Base-by-base conservation (phyloP, 192 early-diverging fungal genomes). In the Coemansia sp. region DNA sequence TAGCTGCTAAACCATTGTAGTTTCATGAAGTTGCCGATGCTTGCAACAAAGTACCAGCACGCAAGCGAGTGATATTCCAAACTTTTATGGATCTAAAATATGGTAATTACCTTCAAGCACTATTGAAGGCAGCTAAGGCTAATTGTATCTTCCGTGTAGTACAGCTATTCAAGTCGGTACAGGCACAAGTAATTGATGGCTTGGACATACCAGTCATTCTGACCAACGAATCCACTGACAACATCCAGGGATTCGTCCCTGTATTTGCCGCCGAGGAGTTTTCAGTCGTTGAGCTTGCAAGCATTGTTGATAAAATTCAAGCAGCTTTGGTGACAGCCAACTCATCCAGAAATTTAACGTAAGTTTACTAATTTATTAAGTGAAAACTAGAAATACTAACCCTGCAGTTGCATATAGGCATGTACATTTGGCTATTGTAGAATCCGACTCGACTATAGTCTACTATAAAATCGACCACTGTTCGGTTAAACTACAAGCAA, bases 81-180 rank as follows among this genome's bases (percentile, higher is more conserved):
- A 40, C 57, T 15, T 64, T 61, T 15, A 23, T 75, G 6, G 61
- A 75, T 49, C 12, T 75, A 9, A 69, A 68, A 56, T 75, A 75
- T 38, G 58, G 19, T 5, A 45, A 26, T 4, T 26, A 26, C 23
- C 23, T 26, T 26, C 4, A 4, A 1, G 23, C 23, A 26, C 4
- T 50, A 18, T 28, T 42, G 39, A 45, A 53, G 6, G 20, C 44
- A 2, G 37, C 35, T 0, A 40, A 39, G 8, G 41, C 41, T 6
- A 46, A 45, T 5, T 11, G 9, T 12, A 42, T 64, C 2, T 47
- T 55, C 23, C n/a, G 10, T 1, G 12, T 26, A 26, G 23, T 4
- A 26, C 23, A 26, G 23, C 23, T 26, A 4, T 26, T 26, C 23
- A 26, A 26, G 23, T 26, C 23, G 4, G 23, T 4, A 4, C 23